Base-by-base conservation (phyloP, 805 yeast species). In the Zygoascus flipseniorum region DNA sequence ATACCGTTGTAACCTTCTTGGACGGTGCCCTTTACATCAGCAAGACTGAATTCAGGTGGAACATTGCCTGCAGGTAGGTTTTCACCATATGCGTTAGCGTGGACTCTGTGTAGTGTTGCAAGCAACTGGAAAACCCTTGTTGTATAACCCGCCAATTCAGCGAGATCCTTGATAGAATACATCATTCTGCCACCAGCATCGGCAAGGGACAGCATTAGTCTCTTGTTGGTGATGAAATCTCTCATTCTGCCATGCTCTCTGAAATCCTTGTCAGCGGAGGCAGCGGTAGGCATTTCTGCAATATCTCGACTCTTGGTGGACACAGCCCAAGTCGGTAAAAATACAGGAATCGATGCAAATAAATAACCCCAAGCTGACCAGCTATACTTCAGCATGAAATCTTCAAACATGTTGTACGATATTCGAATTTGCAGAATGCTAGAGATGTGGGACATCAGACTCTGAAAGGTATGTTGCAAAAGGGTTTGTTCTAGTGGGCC, bases 301-400 rank as follows among this genome's bases (percentile, higher is more conserved):
- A 26, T 16, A n/a, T 16, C 49, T 9, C 13, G 19, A 10, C 18
- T 10, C 26, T 8, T 31, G 16, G 4, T 31, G 23, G 18, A 13
- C 16, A 65, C 63, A 47, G 61, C 66, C 56, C 76, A 59, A 3
- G 75, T 67, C 18, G 83, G 83, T 54, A 88, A 67, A 51, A 89
- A 80, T 16, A 90, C 90, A 1, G 98, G 98, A 57, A 90, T 77
- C 1, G 96, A 85, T 0, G 96, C 87, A 71, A 88, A 89, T 20
- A 89, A 69, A 66, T 89, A 89, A n/a, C 97, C 97, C 70, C 90
- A 78, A 0, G 95, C 96, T 2, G 96, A 89, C 97, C 97, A 90
- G 11, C 92, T 81, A 65, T 87, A 89, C 70, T 89, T 90, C 67
- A 90, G 77, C 48, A 89, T 80, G 63, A 89, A 88, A 65, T 89